phyloP scores from a whole-genome alignment of 1,139 yeast genomes.

The Arxiozyma slooffiae region DNA sequence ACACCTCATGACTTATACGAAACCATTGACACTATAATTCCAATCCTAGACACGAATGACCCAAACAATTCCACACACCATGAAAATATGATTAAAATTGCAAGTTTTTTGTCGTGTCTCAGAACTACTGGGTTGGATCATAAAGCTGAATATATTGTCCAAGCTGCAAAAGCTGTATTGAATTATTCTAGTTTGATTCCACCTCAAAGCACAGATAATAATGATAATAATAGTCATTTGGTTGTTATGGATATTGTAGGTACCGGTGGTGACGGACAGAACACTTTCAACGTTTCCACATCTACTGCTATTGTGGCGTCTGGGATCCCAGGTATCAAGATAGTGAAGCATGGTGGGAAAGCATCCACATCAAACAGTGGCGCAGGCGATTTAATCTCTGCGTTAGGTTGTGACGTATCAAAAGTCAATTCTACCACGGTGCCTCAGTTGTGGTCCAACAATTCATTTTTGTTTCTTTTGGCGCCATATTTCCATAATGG shows the following conservation, averaged over 20 bases:
- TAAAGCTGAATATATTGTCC: slow-evolving; percentile 69
- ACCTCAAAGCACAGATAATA: neutral
- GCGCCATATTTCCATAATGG: slow-evolving; percentile 97
- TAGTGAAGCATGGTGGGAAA: slow-evolving; percentile 93
- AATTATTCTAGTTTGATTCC: slow-evolving; percentile 49
- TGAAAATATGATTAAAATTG: slow-evolving; percentile 41
- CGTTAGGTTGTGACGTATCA: slow-evolving; percentile 67
- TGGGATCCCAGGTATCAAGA: slow-evolving; percentile 65
- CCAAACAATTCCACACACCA: neutral
- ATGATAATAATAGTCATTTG: slow-evolving; percentile 8
- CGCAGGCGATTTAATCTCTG: slow-evolving; percentile 74
- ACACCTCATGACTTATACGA: slow-evolving; percentile 22
- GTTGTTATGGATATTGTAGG: slow-evolving; percentile 85
- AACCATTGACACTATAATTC: slow-evolving; percentile 18
- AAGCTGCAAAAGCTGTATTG: slow-evolving; percentile 65
- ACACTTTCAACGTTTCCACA: slow-evolving; percentile 92
- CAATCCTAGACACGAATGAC: slow-evolving; percentile 8
- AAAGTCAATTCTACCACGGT: slow-evolving; percentile 59
- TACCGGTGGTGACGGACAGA: slow-evolving; percentile 96
- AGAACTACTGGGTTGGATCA: slow-evolving; percentile 73
- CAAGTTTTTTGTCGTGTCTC: slow-evolving; percentile 71
- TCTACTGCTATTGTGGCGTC: slow-evolving; percentile 91
- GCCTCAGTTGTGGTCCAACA: slow-evolving; percentile 46
- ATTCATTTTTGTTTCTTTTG: slow-evolving; percentile 62
- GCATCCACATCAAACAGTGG: slow-evolving; percentile 92